Percentiles rank a stretch among this genome's conserved stretches.
Evolutionary conservation across 208 protist species (phyloP).

Genomic region (Acanthamoeba divionensis): DNA sequence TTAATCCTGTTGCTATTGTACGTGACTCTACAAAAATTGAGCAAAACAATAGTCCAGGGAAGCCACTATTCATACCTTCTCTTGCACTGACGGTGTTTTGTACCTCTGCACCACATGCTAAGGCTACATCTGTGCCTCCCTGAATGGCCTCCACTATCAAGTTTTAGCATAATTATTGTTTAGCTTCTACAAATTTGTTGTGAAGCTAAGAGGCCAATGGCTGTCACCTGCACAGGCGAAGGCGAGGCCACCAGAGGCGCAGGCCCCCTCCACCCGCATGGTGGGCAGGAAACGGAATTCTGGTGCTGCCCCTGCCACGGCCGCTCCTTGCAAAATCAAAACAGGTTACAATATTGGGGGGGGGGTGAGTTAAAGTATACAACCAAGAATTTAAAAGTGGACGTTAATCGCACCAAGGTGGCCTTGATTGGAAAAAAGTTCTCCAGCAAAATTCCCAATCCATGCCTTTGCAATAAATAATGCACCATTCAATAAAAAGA

Average conservation of each 20-base stretch:
- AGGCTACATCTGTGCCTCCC: constrained; percentile 79
- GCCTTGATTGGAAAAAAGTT: constrained; percentile 87
- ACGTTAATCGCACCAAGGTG: constrained; percentile 86
- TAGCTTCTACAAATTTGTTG: background rate
- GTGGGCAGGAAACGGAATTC: constrained; percentile 68
- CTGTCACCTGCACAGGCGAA: constrained; percentile 70
- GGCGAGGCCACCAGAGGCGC: constrained; percentile 86
- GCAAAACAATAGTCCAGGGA: background rate
- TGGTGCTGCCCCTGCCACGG: background rate
- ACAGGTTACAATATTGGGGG: too few species aligned
- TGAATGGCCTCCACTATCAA: constrained; percentile 46
- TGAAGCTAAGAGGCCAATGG: constrained; percentile 67
- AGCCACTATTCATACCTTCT: constrained; percentile 64
- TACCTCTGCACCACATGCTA: constrained; percentile 87
- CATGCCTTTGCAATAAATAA: background rate
- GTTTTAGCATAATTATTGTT: background rate
- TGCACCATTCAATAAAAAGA: background rate
- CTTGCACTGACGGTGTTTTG: constrained; percentile 85
- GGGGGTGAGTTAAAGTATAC: constrained; percentile 76
- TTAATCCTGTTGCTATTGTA: too few species aligned
- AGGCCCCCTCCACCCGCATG: constrained; percentile 87
- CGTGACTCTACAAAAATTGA: background rate
- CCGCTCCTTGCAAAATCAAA: too few species aligned
- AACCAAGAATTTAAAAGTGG: too few species aligned
- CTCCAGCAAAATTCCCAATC: constrained; percentile 86